These are phyloP conservation scores for Lipomyces oligophaga DNA, from an alignment of 805 yeast genomes.

Conservation along the genomic window DNA sequence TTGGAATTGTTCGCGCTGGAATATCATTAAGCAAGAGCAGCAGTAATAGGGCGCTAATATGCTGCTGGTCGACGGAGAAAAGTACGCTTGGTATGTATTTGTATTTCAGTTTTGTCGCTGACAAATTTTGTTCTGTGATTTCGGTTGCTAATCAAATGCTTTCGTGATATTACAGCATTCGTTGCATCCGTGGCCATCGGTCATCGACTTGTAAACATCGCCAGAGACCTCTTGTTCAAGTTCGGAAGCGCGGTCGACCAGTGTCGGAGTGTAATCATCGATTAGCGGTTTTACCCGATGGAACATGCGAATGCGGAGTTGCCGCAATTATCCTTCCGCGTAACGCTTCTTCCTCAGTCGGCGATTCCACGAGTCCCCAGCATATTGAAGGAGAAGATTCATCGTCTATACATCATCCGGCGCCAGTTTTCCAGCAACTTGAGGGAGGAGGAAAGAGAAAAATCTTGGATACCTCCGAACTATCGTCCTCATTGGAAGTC, in stretches of 20 bases:
- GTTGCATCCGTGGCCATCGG: conserved; percentile 90
- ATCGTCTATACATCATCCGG: neutral
- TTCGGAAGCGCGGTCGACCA: conserved; percentile 88
- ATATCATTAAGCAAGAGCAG: too few relatives aligned
- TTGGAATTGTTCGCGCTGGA: too few relatives aligned
- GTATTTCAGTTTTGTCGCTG: too few relatives aligned
- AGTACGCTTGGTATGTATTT: conserved; percentile 73
- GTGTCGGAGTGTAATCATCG: conserved; percentile 54
- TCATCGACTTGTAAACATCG: conserved; percentile 83
- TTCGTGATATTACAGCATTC: conserved; percentile 31
- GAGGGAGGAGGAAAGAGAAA: conserved; percentile 4
- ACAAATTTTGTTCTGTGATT: conserved; percentile 37
- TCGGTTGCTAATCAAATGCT: neutral
- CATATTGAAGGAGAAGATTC: too few relatives aligned
- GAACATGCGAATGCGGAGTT: conserved; percentile 51
- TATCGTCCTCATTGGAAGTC: neutral
- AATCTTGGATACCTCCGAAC: conserved; percentile 4
- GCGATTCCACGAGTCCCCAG: too few relatives aligned
- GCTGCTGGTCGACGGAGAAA: conserved; percentile 75
- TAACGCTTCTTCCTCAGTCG: neutral
- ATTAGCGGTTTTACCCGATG: conserved; percentile 59
- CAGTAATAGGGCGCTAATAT: too few relatives aligned
- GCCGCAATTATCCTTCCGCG: conserved; percentile 40
- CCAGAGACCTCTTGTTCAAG: conserved; percentile 74
- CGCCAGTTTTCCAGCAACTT: conserved; percentile 2